Evolutionary conservation across 176 grass and related monocot genomes (phyloP), one percentile per base, ranked within the genome.

Genomic region (Musa beccarii): DNA sequence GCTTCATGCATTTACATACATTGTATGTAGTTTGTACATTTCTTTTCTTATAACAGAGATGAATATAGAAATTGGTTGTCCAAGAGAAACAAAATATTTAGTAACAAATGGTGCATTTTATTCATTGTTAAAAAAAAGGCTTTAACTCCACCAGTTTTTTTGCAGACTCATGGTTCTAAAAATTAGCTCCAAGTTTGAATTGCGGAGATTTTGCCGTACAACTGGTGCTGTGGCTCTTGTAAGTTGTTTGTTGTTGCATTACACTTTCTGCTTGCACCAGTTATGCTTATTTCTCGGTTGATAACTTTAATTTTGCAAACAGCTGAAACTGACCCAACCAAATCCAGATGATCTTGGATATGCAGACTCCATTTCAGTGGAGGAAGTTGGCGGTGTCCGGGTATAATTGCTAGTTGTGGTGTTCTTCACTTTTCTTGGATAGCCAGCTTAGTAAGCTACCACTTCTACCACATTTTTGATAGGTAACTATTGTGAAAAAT

Each of bases 121-220:
- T 19, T 17, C 9, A 62, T 62, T 62, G 15, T 6, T 6, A 62
- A 17, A n/a, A 8, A 6, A 62, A 62, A 19, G 25, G 15, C 49
- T 59, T 70, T 16, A 66, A 73, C 7, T 26, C 14, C 28, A 14
- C 11, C 68, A 11, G 28, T 73, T 24, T 20, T 62, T 85, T 85
- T 81, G 56, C 90, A 99, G 95, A 75, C 71, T 99, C 43, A 89
- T 99, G 95, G 90, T 99, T 79, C 78, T 99, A 75, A 94, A 89
- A 83, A 85, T 99, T 49, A 99, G 84, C 62, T 94, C 90, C 0
- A 99, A 99, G 80, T 99, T 99, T 82, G 95, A 99, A 63, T 77
- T 99, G 29, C 79, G 88, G 74, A 89, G 95, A 82, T 91, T 99
- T 66, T 99, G 95, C 61, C 86, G 95, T 72, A 99, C 95, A 54